Evolutionary conservation across 2,329 filamentous ascomycete species (phyloP).

Genomic region (Aspergillus sp.): DNA sequence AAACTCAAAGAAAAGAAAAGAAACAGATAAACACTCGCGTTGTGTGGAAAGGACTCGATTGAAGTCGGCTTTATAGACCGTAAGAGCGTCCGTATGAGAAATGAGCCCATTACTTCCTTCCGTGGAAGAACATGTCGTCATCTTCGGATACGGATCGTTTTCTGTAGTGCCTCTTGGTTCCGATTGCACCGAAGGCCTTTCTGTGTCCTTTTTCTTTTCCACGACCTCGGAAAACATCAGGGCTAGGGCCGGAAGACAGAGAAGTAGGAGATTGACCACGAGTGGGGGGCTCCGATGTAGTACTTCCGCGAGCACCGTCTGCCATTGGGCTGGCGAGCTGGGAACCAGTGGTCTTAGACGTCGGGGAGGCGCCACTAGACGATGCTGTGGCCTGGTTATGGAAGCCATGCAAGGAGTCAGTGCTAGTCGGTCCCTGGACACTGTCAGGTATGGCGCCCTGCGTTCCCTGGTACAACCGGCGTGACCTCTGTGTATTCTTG

Average conservation of each 20-base stretch:
- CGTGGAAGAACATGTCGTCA: slow-evolving; percentile 16
- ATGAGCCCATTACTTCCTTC: neutral
- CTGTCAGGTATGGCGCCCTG: slow-evolving; percentile 3
- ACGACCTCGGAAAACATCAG: slow-evolving; percentile 10
- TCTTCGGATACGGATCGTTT: slow-evolving; percentile 17
- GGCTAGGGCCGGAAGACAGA: slow-evolving; percentile 18
- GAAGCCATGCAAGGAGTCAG: slow-evolving; percentile 11
- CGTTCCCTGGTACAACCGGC: slow-evolving; percentile 22
- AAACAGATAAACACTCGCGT: slow-evolving; percentile 1
- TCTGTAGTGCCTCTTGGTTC: slow-evolving; percentile 11
- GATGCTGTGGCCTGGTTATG: slow-evolving; percentile 9
- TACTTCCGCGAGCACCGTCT: slow-evolving; percentile 8
- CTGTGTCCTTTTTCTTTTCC: slow-evolving; percentile 10
- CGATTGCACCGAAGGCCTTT: slow-evolving; percentile 14
- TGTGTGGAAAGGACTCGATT: neutral
- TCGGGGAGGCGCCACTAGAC: slow-evolving; percentile 14
- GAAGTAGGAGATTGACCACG: slow-evolving; percentile 20
- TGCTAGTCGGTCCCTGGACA: slow-evolving; percentile 3
- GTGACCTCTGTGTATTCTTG: slow-evolving; percentile 20
- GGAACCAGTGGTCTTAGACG: slow-evolving; percentile 17
- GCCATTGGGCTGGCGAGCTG: slow-evolving; percentile 14
- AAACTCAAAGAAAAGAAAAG: neutral
- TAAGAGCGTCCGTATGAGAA: neutral
- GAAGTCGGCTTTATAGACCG: neutral
- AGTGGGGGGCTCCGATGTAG: slow-evolving; percentile 18